phyloP scores from a whole-genome alignment of 768 basidiomycete species.

The Leccinum fibrillosum region DNA sequence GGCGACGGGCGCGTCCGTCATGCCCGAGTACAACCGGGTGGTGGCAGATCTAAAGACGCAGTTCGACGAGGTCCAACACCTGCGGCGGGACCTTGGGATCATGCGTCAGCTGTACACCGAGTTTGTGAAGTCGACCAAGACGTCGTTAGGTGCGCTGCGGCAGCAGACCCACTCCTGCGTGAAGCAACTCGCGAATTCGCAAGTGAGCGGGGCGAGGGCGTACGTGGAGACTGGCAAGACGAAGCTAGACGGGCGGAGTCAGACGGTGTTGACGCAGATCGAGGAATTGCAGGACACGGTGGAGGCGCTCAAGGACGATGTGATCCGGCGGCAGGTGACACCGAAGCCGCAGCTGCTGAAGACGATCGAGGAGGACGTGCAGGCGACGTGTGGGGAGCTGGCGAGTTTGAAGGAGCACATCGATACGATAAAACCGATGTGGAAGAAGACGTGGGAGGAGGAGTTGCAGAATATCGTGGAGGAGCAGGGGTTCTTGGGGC shows the following conservation, averaged over 20 bases:
- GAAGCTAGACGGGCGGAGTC: conserved; percentile 86
- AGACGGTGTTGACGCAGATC: conserved; percentile 86
- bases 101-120: conserved; percentile 95
- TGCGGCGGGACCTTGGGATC: conserved; percentile 88
- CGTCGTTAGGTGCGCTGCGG: conserved; percentile 72
- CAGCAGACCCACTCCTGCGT: conserved; percentile 78
- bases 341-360: conserved; percentile 75
- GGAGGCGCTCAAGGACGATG: conserved; percentile 87
- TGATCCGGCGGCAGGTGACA: conserved; percentile 81
- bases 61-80: conserved; percentile 91
- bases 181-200: conserved; percentile 77
- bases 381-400: too few relatives aligned
- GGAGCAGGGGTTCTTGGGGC: too few relatives aligned
- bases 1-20: conserved; percentile 69
- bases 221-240: conserved; percentile 91
- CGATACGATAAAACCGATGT: too few relatives aligned
- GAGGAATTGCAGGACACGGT: conserved; percentile 92
- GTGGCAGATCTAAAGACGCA: conserved; percentile 85
- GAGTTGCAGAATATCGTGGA: too few relatives aligned
- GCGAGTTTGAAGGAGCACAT: too few relatives aligned
- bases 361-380: conserved; percentile 69
- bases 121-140: conserved; percentile 71
- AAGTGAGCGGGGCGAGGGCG: conserved; percentile 80
- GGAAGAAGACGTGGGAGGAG: too few relatives aligned
- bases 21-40: conserved; percentile 70